Conservation (phyloP, 1,284 basidiomycete genomes). For the Cutaneotrichosporon sp. region DNA sequence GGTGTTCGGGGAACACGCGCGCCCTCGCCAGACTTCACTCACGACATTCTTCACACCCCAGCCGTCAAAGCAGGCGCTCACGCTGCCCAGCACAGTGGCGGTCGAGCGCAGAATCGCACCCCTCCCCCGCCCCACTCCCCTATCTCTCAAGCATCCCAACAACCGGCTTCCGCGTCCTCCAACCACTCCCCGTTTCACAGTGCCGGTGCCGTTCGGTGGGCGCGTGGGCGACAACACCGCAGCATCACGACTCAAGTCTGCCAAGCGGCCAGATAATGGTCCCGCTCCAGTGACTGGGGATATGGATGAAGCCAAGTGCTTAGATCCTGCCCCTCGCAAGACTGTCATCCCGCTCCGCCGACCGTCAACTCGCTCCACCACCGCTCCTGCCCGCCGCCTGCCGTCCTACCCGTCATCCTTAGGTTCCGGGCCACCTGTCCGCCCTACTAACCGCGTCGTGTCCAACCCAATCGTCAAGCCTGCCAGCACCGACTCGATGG, state of each 20-base stretch:
- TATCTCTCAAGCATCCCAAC: not conserved
- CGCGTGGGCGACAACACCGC: slow-evolving; percentile 10
- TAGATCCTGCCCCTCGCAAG: not conserved
- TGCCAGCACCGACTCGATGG: not conserved
- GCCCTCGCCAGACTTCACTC: slow-evolving; percentile 1
- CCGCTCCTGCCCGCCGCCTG: slow-evolving; percentile 25
- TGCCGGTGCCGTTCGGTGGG: slow-evolving; percentile 15
- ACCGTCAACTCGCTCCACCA: slow-evolving; percentile 12
- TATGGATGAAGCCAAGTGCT: slow-evolving; percentile 2
- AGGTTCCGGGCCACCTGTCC: slow-evolving; percentile 39
- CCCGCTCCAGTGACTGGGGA: not conserved
- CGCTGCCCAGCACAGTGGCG: not conserved
- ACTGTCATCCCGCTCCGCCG: slow-evolving; percentile 13
- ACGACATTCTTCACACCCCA: slow-evolving; percentile 8
- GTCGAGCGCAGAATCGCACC: slow-evolving; percentile 3
- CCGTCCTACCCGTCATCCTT: slow-evolving; percentile 48
- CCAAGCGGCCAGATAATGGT: not conserved
- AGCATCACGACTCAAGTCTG: slow-evolving; percentile 6
- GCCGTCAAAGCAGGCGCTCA: not conserved
- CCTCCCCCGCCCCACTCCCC: not conserved
- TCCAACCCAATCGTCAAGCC: slow-evolving; percentile 40
- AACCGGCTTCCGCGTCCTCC: not conserved
- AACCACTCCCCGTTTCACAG: not conserved
- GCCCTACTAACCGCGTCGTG: slow-evolving; percentile 39
- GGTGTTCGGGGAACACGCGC: not conserved